Evolutionary conservation across 2,329 filamentous ascomycete genomes (phyloP).

Genomic region (Gnomoniopsis sp.): DNA sequence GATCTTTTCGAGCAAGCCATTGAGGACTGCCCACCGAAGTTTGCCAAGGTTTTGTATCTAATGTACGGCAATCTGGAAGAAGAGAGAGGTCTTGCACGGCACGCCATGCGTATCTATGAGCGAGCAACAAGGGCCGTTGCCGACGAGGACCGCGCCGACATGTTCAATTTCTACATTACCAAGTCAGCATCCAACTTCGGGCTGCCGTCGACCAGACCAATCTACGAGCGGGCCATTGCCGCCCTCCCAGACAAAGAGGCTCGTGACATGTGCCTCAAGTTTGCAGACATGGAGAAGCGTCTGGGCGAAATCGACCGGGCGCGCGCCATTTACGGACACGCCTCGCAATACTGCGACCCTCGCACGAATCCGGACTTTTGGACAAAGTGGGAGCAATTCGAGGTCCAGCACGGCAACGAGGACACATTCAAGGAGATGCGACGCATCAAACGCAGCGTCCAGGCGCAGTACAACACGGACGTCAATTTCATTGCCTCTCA

Average conservation of each 20-base stretch:
- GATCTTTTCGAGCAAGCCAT: conserved; percentile 97
- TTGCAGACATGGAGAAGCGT: conserved; percentile 65
- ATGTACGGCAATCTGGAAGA: conserved; percentile 99
- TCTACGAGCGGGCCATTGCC: conserved; percentile 93
- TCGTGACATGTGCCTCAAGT: conserved; percentile 97
- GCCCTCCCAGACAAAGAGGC: conserved; percentile 91
- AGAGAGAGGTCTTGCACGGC: conserved; percentile 86
- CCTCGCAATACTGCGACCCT: conserved; percentile 95
- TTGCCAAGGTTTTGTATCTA: conserved; percentile 91
- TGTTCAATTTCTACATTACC: conserved; percentile 99
- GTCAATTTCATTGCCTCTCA: conserved; percentile 98
- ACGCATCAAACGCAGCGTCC: conserved; percentile 92
- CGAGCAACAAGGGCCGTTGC: conserved; percentile 90
- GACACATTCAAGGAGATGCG: conserved; percentile 99
- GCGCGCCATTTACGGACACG: conserved; percentile 92
- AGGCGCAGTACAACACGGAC: conserved; percentile 97
- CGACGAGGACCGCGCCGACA: conserved; percentile 90
- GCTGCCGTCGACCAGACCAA: conserved; percentile 86
- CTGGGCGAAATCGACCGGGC: conserved; percentile 76
- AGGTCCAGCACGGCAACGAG: conserved; percentile 97
- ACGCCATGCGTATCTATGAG: conserved; percentile 99
- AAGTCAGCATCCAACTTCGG: conserved; percentile 98
- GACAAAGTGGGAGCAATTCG: conserved; percentile 95
- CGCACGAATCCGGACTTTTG: conserved; percentile 87
- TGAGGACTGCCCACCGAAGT: conserved; percentile 90